phyloP scores from a whole-genome alignment of 2,329 filamentous ascomycete species.

The Sphaerulina vaccinii region DNA sequence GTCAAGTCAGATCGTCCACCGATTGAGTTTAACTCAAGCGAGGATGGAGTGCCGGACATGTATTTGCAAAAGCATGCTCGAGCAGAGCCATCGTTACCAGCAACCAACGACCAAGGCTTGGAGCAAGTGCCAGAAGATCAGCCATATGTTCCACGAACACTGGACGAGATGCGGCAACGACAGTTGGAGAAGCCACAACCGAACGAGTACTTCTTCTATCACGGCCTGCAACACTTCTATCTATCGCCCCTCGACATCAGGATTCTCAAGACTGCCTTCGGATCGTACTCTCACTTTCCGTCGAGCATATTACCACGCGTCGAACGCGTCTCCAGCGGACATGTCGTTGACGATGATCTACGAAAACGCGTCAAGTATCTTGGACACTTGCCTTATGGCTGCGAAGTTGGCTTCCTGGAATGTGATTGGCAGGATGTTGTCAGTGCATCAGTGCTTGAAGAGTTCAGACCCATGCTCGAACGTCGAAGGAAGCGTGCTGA shows the following conservation, averaged over 20 bases:
- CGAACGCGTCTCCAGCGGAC: conserved; percentile 84
- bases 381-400: conserved; percentile 82
- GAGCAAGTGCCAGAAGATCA: conserved; percentile 31
- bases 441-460: conserved; percentile 67
- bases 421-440: conserved; percentile 95
- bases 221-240: conserved; percentile 82
- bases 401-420: conserved; percentile 85
- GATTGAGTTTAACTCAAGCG: conserved; percentile 49
- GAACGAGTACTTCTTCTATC: conserved; percentile 79
- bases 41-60: conserved; percentile 52
- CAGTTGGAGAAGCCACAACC: conserved; percentile 47
- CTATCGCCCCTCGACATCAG: conserved; percentile 87
- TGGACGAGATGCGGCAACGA: conserved; percentile 48
- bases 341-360: conserved; percentile 80
- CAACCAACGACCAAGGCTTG: conserved; percentile 26
- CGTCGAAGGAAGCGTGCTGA: conserved; percentile 71
- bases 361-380: conserved; percentile 84
- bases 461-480: conserved; percentile 75
- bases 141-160: conserved; percentile 40
- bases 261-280: conserved; percentile 86
- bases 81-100: conserved; percentile 5
- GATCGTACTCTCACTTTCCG: conserved; percentile 77
- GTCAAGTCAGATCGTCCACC: conserved; percentile 40
- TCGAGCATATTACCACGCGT: conserved; percentile 82
- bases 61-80: conserved; percentile 40